Evolutionary conservation across 805 yeast genomes (phyloP).

Genomic region (Kodamaea neixiangensis): DNA sequence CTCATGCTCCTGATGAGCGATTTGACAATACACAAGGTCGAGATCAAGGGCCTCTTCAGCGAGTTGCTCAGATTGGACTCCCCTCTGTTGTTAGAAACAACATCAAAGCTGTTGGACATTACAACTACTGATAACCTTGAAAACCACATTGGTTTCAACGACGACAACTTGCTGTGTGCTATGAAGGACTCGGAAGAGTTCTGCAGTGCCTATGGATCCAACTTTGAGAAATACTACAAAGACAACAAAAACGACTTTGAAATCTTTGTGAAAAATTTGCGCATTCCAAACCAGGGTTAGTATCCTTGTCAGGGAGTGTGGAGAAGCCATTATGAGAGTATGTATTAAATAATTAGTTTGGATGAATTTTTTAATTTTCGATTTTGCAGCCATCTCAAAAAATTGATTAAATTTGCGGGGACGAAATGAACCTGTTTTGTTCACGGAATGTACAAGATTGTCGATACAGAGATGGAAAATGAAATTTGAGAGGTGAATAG

Average conservation of each 20-base stretch:
- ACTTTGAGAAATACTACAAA: slow-evolving; percentile 5
- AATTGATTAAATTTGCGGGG: too few relatives aligned
- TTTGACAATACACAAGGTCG: slow-evolving; percentile 19
- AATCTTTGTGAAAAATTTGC: slow-evolving; percentile 3
- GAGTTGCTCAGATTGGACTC: slow-evolving; percentile 12
- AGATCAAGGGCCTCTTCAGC: slow-evolving; percentile 20
- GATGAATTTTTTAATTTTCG: too few relatives aligned
- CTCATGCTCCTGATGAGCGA: slow-evolving; percentile 22
- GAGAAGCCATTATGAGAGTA: not conserved
- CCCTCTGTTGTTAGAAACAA: slow-evolving; percentile 5
- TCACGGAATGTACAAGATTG: too few relatives aligned
- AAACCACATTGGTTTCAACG: slow-evolving; percentile 13
- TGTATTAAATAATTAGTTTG: too few relatives aligned
- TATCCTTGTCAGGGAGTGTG: not conserved
- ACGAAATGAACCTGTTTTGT: too few relatives aligned
- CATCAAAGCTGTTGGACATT: not conserved
- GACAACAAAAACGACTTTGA: slow-evolving; percentile 4
- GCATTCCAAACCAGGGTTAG: not conserved
- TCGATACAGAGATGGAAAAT: too few relatives aligned
- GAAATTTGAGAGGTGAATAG: too few relatives aligned
- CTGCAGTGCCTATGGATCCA: slow-evolving; percentile 14
- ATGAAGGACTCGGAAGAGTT: slow-evolving; percentile 14
- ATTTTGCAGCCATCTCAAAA: not conserved
- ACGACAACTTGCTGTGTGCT: slow-evolving; percentile 19
- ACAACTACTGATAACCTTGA: not conserved